Percentiles rank a stretch among this genome's conserved stretches.
These are phyloP conservation scores for Amanita pallidorosea DNA, from an alignment of 768 basidiomycete genomes.

Conservation along the genomic window DNA sequence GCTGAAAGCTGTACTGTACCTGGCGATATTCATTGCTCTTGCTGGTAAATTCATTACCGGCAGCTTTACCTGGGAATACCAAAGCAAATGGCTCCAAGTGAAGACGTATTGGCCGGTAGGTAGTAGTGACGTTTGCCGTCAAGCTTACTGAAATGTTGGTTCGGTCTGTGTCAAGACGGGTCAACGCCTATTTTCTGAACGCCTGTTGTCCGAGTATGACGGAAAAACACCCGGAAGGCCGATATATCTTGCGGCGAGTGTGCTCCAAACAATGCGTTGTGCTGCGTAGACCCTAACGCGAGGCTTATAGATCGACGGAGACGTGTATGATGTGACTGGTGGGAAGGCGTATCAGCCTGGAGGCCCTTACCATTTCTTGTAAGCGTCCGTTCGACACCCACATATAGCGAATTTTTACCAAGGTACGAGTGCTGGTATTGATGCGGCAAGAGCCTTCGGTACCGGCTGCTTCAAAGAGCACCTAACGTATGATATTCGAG, in stretches of 20 bases:
- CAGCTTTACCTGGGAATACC: conserved; percentile 79
- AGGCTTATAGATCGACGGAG: conserved; percentile 69
- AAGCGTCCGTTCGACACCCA: conserved; percentile 15
- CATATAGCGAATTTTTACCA: conserved; percentile 13
- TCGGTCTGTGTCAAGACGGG: conserved; percentile 26
- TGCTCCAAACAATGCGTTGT: conserved; percentile 6
- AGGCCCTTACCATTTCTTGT: conserved; percentile 73
- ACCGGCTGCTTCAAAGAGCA: conserved; percentile 92
- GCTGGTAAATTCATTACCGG: conserved; percentile 80
- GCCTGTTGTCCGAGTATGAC: conserved; percentile 54
- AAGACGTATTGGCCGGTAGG: conserved; percentile 59
- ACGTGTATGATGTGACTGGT: conserved; percentile 86
- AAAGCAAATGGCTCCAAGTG: conserved; percentile 48
- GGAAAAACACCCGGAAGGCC: conserved; percentile 57
- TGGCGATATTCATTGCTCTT: conserved; percentile 41
- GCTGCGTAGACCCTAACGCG: conserved; percentile 5
- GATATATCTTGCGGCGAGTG: conserved; percentile 73
- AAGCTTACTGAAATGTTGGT: neutral
- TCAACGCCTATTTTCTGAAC: conserved; percentile 68
- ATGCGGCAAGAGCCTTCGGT: conserved; percentile 87
- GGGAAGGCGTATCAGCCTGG: conserved; percentile 80
- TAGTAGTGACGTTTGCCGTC: conserved; percentile 1
- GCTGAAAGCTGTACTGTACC: conserved; percentile 57
- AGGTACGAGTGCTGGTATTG: conserved; percentile 54
- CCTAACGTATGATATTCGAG: conserved; percentile 85